Evolutionary conservation across 192 early-diverging fungal genomes (phyloP), one percentile per base, ranked within the genome.

Genomic region (Spinellus fusiger): DNA sequence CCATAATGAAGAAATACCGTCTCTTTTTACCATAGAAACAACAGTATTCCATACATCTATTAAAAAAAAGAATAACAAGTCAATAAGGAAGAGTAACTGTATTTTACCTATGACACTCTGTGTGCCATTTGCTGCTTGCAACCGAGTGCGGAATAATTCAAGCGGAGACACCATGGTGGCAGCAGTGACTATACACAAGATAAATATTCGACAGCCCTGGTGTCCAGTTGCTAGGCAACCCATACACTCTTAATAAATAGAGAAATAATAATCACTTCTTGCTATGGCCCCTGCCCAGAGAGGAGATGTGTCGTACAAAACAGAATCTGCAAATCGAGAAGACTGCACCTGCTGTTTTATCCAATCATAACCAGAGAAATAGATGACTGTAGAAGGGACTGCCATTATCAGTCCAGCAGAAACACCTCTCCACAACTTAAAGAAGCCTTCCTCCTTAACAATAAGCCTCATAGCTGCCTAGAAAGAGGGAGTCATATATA

Each of bases 291-390:
- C 95, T 3, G 90, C 90, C 38, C 84, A 54, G 12, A 92, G 62
- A 2, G 92, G 87, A 20, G 89, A 73, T 64, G 84, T 89, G 18
- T 71, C 61, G 15, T 84, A 75, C 23, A 79, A 28, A 1, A 68
- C 63, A 31, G 77, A 54, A 49, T 74, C 31, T 15, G 62, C 49
- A 60, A 54, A 54, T 40, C 65, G 22, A 62, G 56, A 37, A 49
- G 54, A n/a, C 70, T 69, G 48, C 8, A 77, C 59, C 47, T 68
- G 59, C 60, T 89, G 87, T 47, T 90, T 80, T 25, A 95, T 64
- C 29, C 85, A 78, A 71, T 98, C 96, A 67, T 98, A 98, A 9
- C 94, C 96, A 3, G 93, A 84, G 77, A 93, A 98, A 69, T 98
- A 98, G 26, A 96, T 84, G 28, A 94, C 84, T 0, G 93, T 96